A percentile compares a stretch with the other conserved stretches of the same genome.
Evolutionary conservation across 73 alveolate species (phyloP).

Genomic region (Urostyla sp.): DNA sequence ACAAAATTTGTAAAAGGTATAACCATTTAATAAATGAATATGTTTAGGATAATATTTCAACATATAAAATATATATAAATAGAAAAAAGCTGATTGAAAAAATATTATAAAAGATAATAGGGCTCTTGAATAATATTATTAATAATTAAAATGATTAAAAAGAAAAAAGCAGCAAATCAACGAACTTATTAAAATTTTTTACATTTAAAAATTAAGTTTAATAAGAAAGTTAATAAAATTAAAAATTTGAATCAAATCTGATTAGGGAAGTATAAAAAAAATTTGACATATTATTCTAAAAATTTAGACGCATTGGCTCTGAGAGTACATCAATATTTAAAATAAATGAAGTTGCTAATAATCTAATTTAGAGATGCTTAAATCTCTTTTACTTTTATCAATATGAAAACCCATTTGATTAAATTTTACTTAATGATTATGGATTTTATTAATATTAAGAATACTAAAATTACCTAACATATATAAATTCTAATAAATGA

Average conservation of each 20-base stretch:
- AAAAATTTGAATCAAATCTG: not conserved
- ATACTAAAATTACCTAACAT: conserved; percentile 7
- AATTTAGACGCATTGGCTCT: not conserved
- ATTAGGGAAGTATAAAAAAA: not conserved
- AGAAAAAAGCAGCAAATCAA: not conserved
- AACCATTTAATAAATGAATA: conserved; percentile 13
- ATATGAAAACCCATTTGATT: conserved; percentile 32
- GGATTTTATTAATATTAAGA: conserved; percentile 52
- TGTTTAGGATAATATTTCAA: not conserved
- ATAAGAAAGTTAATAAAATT: not conserved
- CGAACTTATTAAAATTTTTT: not conserved
- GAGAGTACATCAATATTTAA: not conserved
- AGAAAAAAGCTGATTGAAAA: no score
- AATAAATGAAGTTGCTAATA: not conserved
- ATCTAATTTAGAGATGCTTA: conserved; percentile 30
- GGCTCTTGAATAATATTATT: no score
- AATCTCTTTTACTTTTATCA: conserved; percentile 60
- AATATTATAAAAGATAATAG: no score
- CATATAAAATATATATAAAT: not conserved
- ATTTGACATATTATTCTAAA: not conserved
- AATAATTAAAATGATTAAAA: no score
- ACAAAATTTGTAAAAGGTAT: not conserved
- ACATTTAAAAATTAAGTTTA: not conserved
- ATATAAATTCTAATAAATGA: not conserved
- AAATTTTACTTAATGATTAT: conserved; percentile 49